A percentile compares a stretch with the other conserved stretches of the same genome.
These are phyloP conservation scores for Talaromyces marneffei DNA, from an alignment of 2,329 filamentous ascomycete species.

Conservation along the genomic window DNA sequence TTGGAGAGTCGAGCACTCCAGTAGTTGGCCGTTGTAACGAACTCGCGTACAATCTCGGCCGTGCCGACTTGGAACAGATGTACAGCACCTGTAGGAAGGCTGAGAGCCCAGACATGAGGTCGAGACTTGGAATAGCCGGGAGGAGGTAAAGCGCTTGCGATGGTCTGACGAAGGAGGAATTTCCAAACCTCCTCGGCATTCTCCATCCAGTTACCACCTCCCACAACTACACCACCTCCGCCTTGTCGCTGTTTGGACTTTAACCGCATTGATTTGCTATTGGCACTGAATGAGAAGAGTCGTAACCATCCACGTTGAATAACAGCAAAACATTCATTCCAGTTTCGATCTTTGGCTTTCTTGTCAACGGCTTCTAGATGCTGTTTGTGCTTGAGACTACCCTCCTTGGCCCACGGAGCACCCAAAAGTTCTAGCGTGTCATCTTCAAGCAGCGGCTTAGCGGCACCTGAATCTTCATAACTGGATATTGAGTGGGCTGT, in stretches of 20 bases:
- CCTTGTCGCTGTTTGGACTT: conserved; percentile 54
- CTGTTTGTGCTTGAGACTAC: conserved; percentile 91
- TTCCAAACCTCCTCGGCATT: conserved; percentile 85
- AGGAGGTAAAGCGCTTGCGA: conserved; percentile 81
- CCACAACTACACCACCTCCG: conserved; percentile 66
- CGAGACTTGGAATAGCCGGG: conserved; percentile 88
- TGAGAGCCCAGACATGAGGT: conserved; percentile 90
- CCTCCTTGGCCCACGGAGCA: conserved; percentile 98
- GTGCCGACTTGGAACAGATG: conserved; percentile 98
- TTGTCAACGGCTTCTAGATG: conserved; percentile 87
- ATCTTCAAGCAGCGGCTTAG: conserved; percentile 72
- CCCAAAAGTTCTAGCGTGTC: conserved; percentile 86
- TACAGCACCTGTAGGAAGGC: conserved; percentile 83
- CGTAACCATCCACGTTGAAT: conserved; percentile 92
- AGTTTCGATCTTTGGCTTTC: conserved; percentile 87
- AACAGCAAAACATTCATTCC: conserved; percentile 92
- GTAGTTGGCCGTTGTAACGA: conserved; percentile 91
- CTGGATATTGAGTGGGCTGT: conserved; percentile 48
- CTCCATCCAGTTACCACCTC: conserved; percentile 96
- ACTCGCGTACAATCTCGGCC: conserved; percentile 88
- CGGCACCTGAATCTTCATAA: conserved; percentile 56
- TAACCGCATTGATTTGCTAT: conserved; percentile 61
- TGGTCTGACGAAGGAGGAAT: conserved; percentile 83
- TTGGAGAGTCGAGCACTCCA: conserved; percentile 94
- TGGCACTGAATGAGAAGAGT: conserved; percentile 85